Percentiles rank a stretch among this genome's conserved stretches.
Conservation (phyloP, 805 yeast genomes). For the Sugiyamaella valdiviana region DNA sequence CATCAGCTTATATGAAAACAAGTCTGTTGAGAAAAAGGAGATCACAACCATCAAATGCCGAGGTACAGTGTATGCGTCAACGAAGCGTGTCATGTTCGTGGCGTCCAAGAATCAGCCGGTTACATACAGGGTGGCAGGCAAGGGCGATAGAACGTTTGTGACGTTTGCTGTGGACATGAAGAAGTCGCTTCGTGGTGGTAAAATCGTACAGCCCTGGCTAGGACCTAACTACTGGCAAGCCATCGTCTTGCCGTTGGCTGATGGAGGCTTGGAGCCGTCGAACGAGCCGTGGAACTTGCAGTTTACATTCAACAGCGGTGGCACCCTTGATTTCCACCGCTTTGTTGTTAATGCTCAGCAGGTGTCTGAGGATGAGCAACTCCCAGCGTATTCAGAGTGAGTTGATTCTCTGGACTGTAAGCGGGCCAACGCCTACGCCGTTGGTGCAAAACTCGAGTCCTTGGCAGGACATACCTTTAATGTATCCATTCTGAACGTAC, state of each 20-base stretch:
- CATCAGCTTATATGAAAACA: neutral
- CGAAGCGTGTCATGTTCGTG: constrained; percentile 10
- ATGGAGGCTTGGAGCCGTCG: constrained; percentile 24
- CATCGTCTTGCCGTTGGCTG: constrained; percentile 17
- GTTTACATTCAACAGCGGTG: constrained; percentile 28
- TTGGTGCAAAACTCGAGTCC: no score
- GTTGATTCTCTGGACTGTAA: neutral
- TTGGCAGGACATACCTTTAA: no score
- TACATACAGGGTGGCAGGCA: constrained; percentile 24
- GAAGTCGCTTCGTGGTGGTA: constrained; percentile 15
- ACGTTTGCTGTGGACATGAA: constrained; percentile 21
- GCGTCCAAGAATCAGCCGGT: constrained; percentile 15
- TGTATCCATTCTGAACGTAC: no score
- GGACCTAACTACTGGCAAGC: constrained; percentile 33
- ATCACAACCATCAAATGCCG: neutral
- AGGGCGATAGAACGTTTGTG: constrained; percentile 28
- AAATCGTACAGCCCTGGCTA: constrained; percentile 32
- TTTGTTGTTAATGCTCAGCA: constrained; percentile 3
- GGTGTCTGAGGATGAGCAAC: constrained; percentile 13
- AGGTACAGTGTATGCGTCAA: neutral
- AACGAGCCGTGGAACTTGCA: constrained; percentile 22
- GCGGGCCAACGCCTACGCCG: no score
- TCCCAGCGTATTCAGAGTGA: constrained; percentile 14
- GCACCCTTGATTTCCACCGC: constrained; percentile 26
- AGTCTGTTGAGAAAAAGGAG: neutral